Conservation (phyloP, 2,329 filamentous ascomycete genomes). For the Aspergillus pseudotamarii region DNA sequence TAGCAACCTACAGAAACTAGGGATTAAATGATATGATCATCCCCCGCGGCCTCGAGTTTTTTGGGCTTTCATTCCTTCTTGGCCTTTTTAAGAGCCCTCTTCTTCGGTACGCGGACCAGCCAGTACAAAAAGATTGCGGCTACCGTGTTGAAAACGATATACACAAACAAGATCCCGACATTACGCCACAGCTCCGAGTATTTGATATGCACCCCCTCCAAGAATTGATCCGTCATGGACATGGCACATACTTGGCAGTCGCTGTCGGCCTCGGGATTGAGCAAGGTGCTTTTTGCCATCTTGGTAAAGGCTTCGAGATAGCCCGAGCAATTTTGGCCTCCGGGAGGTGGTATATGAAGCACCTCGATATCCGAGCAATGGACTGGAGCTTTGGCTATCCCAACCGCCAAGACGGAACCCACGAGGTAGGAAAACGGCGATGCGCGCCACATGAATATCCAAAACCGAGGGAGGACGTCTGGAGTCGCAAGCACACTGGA, state of each 20-base stretch:
- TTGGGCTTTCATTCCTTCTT: slow-evolving; percentile 29
- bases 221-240: slow-evolving; percentile 52
- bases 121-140: slow-evolving; percentile 57
- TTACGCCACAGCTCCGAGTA: slow-evolving; percentile 56
- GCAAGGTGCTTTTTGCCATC: slow-evolving; percentile 59
- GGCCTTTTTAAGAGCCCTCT: slow-evolving; percentile 44
- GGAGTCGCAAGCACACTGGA: slow-evolving; percentile 63
- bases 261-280: slow-evolving; percentile 60
- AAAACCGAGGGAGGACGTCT: slow-evolving; percentile 66
- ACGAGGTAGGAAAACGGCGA: slow-evolving; percentile 67
- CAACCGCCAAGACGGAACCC: slow-evolving; percentile 42
- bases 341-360: slow-evolving; percentile 51
- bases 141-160: slow-evolving; percentile 54
- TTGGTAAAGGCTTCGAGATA: slow-evolving; percentile 65
- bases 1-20: neutral
- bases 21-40: neutral
- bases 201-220: slow-evolving; percentile 49
- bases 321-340: slow-evolving; percentile 62
- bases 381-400: slow-evolving; percentile 33
- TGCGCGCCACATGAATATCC: slow-evolving; percentile 75
- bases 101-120: slow-evolving; percentile 56
- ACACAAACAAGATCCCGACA: slow-evolving; percentile 58
- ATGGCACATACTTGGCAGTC: slow-evolving; percentile 59
- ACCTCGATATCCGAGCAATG: slow-evolving; percentile 39
- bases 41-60: neutral